Conservation (phyloP, 371 early-diverging fungal genomes). For the Fennellomyces sp. region DNA sequence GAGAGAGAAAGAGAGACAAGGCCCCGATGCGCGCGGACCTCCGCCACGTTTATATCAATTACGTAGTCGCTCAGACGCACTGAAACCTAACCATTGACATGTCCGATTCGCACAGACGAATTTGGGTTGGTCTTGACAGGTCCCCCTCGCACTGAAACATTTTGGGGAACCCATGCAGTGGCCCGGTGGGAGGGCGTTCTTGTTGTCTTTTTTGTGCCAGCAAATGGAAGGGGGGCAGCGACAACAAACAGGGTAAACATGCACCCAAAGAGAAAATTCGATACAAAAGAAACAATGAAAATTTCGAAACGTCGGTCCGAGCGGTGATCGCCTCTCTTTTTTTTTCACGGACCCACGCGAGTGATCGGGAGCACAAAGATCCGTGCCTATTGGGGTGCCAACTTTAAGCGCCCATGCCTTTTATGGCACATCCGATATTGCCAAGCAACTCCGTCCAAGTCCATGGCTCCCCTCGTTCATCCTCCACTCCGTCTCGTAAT, state of each 20-base stretch:
- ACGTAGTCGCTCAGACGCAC: constrained; percentile 1
- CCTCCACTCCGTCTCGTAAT: no score
- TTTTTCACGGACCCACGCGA: constrained; percentile 7
- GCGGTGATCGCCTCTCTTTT: background rate
- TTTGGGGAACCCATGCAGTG: background rate
- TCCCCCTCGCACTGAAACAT: background rate
- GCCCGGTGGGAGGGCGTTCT: background rate
- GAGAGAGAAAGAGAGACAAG: background rate
- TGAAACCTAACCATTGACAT: constrained; percentile 14
- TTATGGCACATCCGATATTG: no score
- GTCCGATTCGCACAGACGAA: background rate
- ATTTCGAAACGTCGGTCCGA: no score
- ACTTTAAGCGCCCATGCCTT: no score
- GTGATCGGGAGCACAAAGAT: background rate
- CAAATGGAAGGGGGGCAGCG: no score
- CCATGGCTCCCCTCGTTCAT: no score
- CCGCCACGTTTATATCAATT: constrained; percentile 10
- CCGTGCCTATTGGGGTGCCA: background rate
- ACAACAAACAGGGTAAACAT: background rate
- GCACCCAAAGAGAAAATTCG: background rate
- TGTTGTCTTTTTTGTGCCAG: background rate
- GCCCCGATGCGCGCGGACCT: constrained; percentile 10
- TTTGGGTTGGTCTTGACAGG: background rate
- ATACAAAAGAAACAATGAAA: background rate
- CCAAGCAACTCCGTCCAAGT: no score